phyloP scores from a whole-genome alignment of 2,329 filamentous ascomycete species.

The Cladosporium halotolerans region DNA sequence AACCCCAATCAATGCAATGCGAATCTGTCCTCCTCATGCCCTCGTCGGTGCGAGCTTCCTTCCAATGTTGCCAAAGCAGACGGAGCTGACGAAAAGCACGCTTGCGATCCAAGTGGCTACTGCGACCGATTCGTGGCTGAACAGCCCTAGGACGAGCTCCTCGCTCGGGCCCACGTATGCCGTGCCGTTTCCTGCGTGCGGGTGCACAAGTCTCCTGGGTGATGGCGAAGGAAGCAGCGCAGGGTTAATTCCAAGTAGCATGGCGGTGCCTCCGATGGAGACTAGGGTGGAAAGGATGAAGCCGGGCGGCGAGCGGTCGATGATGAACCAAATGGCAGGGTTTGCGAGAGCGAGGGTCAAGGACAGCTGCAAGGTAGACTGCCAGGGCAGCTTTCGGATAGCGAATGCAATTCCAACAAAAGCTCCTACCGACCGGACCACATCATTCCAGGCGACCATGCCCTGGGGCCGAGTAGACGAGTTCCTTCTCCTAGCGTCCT shows the following conservation, averaged over 20 bases:
- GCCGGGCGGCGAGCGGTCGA: slow-evolving; percentile 82
- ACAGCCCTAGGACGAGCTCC: slow-evolving; percentile 40
- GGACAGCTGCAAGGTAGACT: slow-evolving; percentile 89
- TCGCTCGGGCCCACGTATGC: slow-evolving; percentile 14
- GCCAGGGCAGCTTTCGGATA: slow-evolving; percentile 87
- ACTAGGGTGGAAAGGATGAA: slow-evolving; percentile 72
- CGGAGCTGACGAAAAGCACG: slow-evolving; percentile 87
- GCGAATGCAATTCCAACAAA: slow-evolving; percentile 70
- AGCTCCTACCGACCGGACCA: slow-evolving; percentile 62
- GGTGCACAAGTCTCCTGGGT: slow-evolving; percentile 30
- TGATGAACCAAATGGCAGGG: slow-evolving; percentile 90
- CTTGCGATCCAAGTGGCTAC: slow-evolving; percentile 84
- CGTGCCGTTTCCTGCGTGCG: slow-evolving; percentile 19
- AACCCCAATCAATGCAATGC: background rate
- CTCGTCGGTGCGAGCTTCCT: slow-evolving; percentile 56
- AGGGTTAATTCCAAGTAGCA: slow-evolving; percentile 70
- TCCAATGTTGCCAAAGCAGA: slow-evolving; percentile 95
- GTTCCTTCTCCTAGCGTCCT: slow-evolving; percentile 11
- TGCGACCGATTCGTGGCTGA: slow-evolving; percentile 59
- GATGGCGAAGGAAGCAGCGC: slow-evolving; percentile 68
- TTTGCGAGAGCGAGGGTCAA: slow-evolving; percentile 85
- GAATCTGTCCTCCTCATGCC: background rate
- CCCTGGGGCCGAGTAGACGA: slow-evolving; percentile 11
- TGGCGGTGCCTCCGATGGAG: slow-evolving; percentile 64
- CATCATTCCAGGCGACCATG: slow-evolving; percentile 57